phyloP scores from a whole-genome alignment of 495 filamentous ascomycete genomes.

The Chaetomidium leptoderma region DNA sequence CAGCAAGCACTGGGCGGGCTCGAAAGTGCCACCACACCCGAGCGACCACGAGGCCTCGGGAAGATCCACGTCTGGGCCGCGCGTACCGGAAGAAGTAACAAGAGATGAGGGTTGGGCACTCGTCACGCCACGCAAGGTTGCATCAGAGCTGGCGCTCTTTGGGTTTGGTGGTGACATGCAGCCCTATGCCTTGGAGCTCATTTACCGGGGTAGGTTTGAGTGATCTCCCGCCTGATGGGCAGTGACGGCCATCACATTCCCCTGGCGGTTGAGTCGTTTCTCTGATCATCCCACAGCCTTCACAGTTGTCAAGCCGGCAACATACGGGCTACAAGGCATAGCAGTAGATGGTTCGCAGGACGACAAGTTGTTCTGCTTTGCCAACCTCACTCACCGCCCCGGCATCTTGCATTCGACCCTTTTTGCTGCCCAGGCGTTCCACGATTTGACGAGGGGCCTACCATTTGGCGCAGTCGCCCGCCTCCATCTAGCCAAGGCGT shows the following conservation, averaged over 20 bases:
- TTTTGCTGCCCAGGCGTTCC: slow-evolving; percentile 17
- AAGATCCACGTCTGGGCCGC: background rate
- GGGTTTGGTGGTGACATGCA: background rate
- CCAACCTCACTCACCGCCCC: slow-evolving; percentile 10
- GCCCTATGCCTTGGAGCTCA: background rate
- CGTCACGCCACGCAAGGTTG: background rate
- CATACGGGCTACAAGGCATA: slow-evolving; percentile 6
- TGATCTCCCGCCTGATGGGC: background rate
- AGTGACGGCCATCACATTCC: background rate
- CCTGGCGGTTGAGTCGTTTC: background rate
- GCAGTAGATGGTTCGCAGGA: background rate
- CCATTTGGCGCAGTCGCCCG: background rate
- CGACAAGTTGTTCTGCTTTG: slow-evolving; percentile 16
- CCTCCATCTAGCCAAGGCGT: slow-evolving; percentile 7
- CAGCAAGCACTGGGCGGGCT: background rate
- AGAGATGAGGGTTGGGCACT: background rate
- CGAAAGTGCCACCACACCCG: too few relatives aligned
- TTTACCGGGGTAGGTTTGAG: background rate
- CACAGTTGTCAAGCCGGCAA: slow-evolving; percentile 16
- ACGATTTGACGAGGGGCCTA: background rate
- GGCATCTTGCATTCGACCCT: slow-evolving; percentile 18
- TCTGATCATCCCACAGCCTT: slow-evolving; percentile 1
- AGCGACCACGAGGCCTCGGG: background rate
- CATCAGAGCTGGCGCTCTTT: background rate
- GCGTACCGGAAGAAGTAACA: background rate